These are phyloP conservation scores for Coemansia sp. DNA, from an alignment of 192 early-diverging fungal species.

Conservation along the genomic window DNA sequence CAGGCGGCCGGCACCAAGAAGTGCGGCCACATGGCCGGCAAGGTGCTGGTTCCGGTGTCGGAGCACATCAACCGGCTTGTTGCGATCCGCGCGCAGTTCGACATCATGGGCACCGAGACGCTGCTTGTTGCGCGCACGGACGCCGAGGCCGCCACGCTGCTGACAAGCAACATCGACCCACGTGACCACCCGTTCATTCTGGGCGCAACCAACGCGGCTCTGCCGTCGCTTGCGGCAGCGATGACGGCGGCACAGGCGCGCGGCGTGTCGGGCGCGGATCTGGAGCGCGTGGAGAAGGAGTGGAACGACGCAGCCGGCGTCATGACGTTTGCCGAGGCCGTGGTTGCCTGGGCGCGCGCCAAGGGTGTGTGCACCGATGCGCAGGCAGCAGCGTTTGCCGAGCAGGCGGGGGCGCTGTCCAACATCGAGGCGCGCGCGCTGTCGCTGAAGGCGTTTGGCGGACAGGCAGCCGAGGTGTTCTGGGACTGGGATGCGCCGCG, in stretches of 20 bases:
- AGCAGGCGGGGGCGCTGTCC: constrained; percentile 63
- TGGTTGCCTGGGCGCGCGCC: constrained; percentile 63
- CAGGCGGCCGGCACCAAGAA: constrained; percentile 96
- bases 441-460: constrained; percentile 61
- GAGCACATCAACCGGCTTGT: constrained; percentile 98
- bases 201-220: constrained; percentile 82
- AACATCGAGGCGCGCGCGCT: constrained; percentile 82
- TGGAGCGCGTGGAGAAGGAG: constrained; percentile 81
- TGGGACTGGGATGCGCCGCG: constrained; percentile 92
- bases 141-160: constrained; percentile 94
- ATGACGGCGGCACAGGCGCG: constrained; percentile 81
- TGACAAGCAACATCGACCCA: constrained; percentile 94
- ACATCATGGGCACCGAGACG: constrained; percentile 98
- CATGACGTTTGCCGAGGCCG: constrained; percentile 80
- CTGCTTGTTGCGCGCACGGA: constrained; percentile 94
- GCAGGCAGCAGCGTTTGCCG: constrained; percentile 53
- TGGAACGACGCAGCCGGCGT: constrained; percentile 81
- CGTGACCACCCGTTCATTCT: constrained; percentile 97
- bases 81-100: constrained; percentile 93
- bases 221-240: constrained; percentile 69
- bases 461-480: constrained; percentile 55
- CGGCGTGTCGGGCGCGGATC: constrained; percentile 70
- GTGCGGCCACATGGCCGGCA: constrained; percentile 99
- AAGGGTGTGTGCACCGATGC: constrained; percentile 50
- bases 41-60: constrained; percentile 95